A percentile compares a stretch with the other conserved stretches of the same genome.
phyloP scores from a whole-genome alignment of 2,329 filamentous ascomycete species.

The Ophiostoma novo-ulmi region DNA sequence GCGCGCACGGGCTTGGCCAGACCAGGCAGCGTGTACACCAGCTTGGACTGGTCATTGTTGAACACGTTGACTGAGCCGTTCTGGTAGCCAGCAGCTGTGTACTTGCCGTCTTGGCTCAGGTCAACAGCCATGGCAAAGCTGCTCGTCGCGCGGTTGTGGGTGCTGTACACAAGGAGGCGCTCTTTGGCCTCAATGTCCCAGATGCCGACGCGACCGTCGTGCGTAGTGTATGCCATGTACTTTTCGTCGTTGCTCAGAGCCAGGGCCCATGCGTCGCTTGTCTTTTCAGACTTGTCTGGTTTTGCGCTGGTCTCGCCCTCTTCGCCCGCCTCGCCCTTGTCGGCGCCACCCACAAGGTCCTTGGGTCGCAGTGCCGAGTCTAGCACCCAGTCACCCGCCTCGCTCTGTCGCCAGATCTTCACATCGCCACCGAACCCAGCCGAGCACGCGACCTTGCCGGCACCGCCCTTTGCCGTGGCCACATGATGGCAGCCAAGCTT shows the following conservation, averaged over 20 bases:
- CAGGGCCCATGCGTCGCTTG: conserved; percentile 77
- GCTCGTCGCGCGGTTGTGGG: conserved; percentile 54
- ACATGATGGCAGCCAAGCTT: conserved; percentile 89
- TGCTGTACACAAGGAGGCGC: conserved; percentile 57
- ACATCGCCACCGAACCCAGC: conserved; percentile 86
- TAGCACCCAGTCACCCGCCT: conserved; percentile 52
- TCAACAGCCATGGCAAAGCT: conserved; percentile 89
- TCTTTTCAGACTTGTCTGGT: conserved; percentile 17
- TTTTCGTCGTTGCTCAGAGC: conserved; percentile 78
- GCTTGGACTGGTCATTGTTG: conserved; percentile 80
- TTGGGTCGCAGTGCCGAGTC: conserved; percentile 42
- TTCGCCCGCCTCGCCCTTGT: conserved; percentile 45
- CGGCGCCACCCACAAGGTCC: conserved; percentile 25
- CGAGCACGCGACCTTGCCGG: conserved; percentile 70
- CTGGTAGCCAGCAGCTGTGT: conserved; percentile 88
- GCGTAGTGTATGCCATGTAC: conserved; percentile 79
- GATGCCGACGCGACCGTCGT: conserved; percentile 82
- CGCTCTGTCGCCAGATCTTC: conserved; percentile 68
- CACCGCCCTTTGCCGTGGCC: conserved; percentile 53
- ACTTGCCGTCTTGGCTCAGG: conserved; percentile 70
- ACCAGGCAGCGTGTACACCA: conserved; percentile 80
- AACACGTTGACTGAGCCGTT: conserved; percentile 91
- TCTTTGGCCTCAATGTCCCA: conserved; percentile 64
- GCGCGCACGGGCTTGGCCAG: conserved; percentile 81
- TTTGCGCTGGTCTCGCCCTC: not conserved